These are phyloP conservation scores for Setomelanomma holmii DNA, from an alignment of 2,329 filamentous ascomycete species.

Conservation along the genomic window DNA sequence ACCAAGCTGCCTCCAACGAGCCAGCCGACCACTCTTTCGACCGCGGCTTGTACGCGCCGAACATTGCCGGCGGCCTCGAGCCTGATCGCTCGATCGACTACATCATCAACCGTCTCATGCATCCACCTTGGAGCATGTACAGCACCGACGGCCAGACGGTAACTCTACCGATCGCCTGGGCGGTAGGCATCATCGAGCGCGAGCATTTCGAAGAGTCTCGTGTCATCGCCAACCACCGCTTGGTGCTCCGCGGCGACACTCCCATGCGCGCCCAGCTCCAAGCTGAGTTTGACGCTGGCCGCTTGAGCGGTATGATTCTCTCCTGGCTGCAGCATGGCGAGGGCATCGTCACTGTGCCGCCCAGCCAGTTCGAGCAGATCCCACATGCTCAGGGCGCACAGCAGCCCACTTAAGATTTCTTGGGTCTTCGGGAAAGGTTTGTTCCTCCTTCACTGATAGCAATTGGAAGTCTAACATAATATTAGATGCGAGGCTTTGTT, in stretches of 20 bases:
- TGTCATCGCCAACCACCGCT: neutral
- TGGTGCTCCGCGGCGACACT: slow-evolving; percentile 1
- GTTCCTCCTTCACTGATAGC: no score
- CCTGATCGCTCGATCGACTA: slow-evolving; percentile 1
- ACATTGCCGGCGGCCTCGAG: neutral
- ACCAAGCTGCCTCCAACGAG: neutral
- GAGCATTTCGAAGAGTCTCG: slow-evolving; percentile 9
- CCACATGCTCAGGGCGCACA: no score
- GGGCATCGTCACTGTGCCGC: no score
- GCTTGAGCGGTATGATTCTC: slow-evolving; percentile 1
- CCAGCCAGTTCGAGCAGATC: no score
- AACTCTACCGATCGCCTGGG: slow-evolving; percentile 12
- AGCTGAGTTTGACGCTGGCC: neutral
- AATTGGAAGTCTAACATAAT: no score
- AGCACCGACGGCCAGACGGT: neutral
- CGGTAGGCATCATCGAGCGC: slow-evolving; percentile 7
- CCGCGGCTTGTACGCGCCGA: slow-evolving; percentile 12
- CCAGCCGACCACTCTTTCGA: neutral
- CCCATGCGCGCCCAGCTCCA: neutral
- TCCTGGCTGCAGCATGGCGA: slow-evolving; percentile 2
- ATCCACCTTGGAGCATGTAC: neutral
- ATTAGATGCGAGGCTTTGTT: no score
- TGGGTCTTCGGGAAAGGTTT: no score
- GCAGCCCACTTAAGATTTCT: no score
- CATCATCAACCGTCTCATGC: slow-evolving; percentile 9